Conservation (phyloP, 1,139 yeast genomes). For the Candida albicans region DNA sequence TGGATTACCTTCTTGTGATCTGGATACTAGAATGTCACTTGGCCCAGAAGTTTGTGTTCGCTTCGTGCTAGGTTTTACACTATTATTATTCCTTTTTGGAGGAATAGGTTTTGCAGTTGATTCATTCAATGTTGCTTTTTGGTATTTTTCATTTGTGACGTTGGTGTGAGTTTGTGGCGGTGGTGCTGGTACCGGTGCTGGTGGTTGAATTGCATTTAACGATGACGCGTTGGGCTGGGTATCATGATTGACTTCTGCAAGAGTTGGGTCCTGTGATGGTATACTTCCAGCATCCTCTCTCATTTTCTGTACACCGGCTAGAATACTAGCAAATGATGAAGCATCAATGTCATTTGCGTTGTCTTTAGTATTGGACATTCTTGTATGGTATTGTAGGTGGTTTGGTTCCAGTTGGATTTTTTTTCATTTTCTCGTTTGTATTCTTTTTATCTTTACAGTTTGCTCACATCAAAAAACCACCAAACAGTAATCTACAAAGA, state of each 20-base stretch:
- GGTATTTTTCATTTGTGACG: slow-evolving; percentile 1
- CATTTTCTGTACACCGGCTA: slow-evolving; percentile 61
- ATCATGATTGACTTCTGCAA: slow-evolving; percentile 4
- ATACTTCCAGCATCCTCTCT: slow-evolving; percentile 31
- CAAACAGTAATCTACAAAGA: no score
- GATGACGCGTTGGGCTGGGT: not conserved
- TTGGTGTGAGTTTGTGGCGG: slow-evolving; percentile 2
- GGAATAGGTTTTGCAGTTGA: slow-evolving; percentile 13
- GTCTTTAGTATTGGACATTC: slow-evolving; percentile 6
- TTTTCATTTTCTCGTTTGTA: not conserved
- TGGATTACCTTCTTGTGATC: slow-evolving; percentile 47
- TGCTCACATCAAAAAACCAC: not conserved
- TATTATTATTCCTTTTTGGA: slow-evolving; percentile 3
- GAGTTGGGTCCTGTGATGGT: not conserved
- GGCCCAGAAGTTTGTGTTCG: slow-evolving; percentile 19
- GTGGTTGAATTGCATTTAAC: slow-evolving; percentile 1
- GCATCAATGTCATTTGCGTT: slow-evolving; percentile 32
- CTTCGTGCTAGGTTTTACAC: slow-evolving; percentile 7
- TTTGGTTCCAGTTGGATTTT: not conserved
- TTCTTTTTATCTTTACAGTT: not conserved
- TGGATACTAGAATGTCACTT: slow-evolving; percentile 30
- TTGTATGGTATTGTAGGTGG: not conserved
- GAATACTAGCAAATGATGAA: slow-evolving; percentile 61
- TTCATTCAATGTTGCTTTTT: slow-evolving; percentile 12
- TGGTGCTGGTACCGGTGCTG: no score